phyloP scores from a whole-genome alignment of 1,284 basidiomycete species.

The Tremellales sp. region DNA sequence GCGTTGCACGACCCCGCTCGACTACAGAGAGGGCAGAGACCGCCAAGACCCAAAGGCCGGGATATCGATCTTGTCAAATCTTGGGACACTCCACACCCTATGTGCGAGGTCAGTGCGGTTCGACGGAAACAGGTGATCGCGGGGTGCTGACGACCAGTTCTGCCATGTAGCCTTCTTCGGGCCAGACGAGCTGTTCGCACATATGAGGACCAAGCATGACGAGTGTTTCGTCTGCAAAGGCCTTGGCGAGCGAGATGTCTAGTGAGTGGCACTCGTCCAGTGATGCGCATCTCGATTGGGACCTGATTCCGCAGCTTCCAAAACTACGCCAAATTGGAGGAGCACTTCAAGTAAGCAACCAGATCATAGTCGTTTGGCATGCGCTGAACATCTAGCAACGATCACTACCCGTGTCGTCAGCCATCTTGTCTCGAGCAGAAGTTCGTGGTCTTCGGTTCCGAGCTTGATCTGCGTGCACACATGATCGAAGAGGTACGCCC shows the following conservation, averaged over 20 bases:
- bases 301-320: conserved; percentile 60
- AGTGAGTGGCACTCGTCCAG: conserved; percentile 57
- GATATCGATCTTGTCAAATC: conserved; percentile 43
- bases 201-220: conserved; percentile 91
- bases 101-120: conserved; percentile 50
- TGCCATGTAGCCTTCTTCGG: conserved; percentile 86
- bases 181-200: conserved; percentile 86
- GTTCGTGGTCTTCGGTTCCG: conserved; percentile 88
- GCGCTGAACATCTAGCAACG: conserved; percentile 29
- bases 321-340: conserved; percentile 68
- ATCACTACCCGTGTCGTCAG: conserved; percentile 75
- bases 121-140: conserved; percentile 21
- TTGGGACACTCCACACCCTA: conserved; percentile 49
- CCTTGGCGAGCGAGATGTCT: conserved; percentile 72
- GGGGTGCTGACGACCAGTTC: no score
- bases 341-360: conserved; percentile 40
- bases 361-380: not conserved
- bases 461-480: conserved; percentile 87
- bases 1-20: conserved; percentile 74
- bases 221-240: conserved; percentile 94
- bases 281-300: not conserved
- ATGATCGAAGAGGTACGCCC: conserved; percentile 57
- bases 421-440: conserved; percentile 74
- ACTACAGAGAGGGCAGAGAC: conserved; percentile 51
- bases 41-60: conserved; percentile 35